A percentile compares a stretch with the other conserved stretches of the same genome.
Conservation (phyloP, 164 flowering plant species). For the Stephania japonica region DNA sequence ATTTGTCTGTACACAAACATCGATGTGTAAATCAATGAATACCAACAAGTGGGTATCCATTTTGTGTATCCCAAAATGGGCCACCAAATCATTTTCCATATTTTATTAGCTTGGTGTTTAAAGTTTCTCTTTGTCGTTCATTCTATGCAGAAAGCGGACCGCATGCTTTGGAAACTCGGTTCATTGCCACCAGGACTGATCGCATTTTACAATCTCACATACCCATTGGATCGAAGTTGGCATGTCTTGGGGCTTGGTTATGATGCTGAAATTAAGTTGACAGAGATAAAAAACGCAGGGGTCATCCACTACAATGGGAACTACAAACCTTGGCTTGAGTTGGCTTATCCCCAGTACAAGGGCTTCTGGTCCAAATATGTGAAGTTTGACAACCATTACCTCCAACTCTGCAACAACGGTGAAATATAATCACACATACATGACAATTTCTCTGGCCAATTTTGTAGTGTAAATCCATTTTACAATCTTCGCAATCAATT, state of each 20-base stretch:
- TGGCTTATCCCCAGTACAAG: constrained; percentile 80
- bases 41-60: too few relatives aligned
- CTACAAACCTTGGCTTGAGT: constrained; percentile 94
- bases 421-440: not conserved
- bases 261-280: constrained; percentile 88
- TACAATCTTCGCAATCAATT: not conserved
- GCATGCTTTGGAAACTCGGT: constrained; percentile 96
- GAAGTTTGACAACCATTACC: constrained; percentile 63
- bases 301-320: constrained; percentile 95
- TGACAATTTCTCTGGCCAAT: not conserved
- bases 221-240: constrained; percentile 83
- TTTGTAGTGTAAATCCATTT: not conserved
- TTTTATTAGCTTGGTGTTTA: not conserved
- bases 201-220: constrained; percentile 87
- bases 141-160: constrained; percentile 74
- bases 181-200: constrained; percentile 93
- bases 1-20: too few relatives aligned
- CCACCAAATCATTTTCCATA: too few relatives aligned
- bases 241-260: constrained; percentile 95
- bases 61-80: too few relatives aligned
- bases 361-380: constrained; percentile 81
- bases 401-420: constrained; percentile 52
- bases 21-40: too few relatives aligned
- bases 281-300: constrained; percentile 79
- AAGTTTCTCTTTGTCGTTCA: not conserved